Evolutionary conservation across 768 basidiomycete genomes (phyloP).

Genomic region (Suillus occidentalis): DNA sequence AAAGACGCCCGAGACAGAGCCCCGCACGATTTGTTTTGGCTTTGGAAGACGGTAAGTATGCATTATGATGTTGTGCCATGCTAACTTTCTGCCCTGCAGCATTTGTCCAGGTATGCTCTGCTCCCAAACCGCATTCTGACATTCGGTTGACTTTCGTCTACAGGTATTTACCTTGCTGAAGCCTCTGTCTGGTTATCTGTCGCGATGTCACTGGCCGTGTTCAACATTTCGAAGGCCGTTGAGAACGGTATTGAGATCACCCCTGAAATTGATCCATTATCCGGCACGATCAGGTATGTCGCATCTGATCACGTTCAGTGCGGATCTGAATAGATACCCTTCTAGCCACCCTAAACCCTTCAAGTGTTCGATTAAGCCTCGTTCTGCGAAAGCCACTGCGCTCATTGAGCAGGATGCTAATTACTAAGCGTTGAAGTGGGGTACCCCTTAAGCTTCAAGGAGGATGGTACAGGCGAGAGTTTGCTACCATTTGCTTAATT

Average conservation of each 20-base stretch:
- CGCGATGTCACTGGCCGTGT: slow-evolving; percentile 46
- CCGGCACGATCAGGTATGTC: slow-evolving; percentile 63
- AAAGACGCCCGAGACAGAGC: slow-evolving; percentile 45
- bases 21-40: slow-evolving; percentile 58
- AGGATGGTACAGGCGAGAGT: too few relatives aligned
- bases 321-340: background rate
- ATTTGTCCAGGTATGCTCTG: slow-evolving; percentile 10
- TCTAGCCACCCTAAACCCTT: slow-evolving; percentile 25
- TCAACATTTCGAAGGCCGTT: slow-evolving; percentile 45
- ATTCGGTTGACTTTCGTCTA: slow-evolving; percentile 11
- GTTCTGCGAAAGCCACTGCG: slow-evolving; percentile 48
- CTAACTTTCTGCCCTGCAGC: slow-evolving; percentile 8
- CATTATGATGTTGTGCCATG: slow-evolving; percentile 8
- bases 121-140: slow-evolving; percentile 8
- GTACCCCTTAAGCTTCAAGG: too few relatives aligned
- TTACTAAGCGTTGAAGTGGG: background rate
- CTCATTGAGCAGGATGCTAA: slow-evolving; percentile 44
- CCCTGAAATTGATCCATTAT: slow-evolving; percentile 56
- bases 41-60: slow-evolving; percentile 54
- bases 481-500: too few relatives aligned
- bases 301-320: background rate
- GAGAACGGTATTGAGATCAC: slow-evolving; percentile 48
- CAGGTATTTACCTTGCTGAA: slow-evolving; percentile 53
- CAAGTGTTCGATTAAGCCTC: slow-evolving; percentile 52
- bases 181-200: slow-evolving; percentile 47